Evolutionary conservation across 768 basidiomycete species (phyloP), one percentile per base, ranked within the genome.

Genomic region (Hygrophorus pudorinus): DNA sequence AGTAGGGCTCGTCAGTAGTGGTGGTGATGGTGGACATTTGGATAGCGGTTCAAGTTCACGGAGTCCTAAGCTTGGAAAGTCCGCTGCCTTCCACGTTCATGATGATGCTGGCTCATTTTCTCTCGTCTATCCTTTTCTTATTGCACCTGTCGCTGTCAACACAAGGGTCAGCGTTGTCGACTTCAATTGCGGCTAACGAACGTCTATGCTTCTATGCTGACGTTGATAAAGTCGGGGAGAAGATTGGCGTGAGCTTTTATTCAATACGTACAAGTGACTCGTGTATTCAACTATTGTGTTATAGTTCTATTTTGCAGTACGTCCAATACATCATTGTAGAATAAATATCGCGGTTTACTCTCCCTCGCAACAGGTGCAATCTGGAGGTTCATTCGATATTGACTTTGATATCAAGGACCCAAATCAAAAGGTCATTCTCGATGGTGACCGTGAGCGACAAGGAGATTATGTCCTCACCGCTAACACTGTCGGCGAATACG

Each of bases 381-480:
- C 92, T 21, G 94, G 94, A 37, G 94, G 94, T 47, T 84, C 89
- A 1, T 97, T 97, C 64, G 94, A 96, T 62, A 84, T 97, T 34
- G 90, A 94, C 70, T 96, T 85, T 59, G 82, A 88, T 50, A 75
- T 97, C 51, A 91, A 84, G 53, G 91, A 94, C 61, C 94, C 96
- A 5, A 81, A 79, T 47, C 86, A 89, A 56, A 88, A 82, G 59
- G 67, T 93, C 28, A 63, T 98, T 18, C 78, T 99, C 37, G 86
- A 93, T 41, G 96, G 92, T 42, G 66, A 75, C 53, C 79, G 83
- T 20, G 94, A 98, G 56, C 81, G 88, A 27, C 91, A 96, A 52
- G 96, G 96, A 28, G 96, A 99, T 77, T 98, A 85, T 56, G 89
- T 99, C 44, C 75, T 98, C 49, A 98, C 96, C 3, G 96, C 91